phyloP scores from a whole-genome alignment of 2,329 filamentous ascomycete species.

The Bretziella fagacearum region DNA sequence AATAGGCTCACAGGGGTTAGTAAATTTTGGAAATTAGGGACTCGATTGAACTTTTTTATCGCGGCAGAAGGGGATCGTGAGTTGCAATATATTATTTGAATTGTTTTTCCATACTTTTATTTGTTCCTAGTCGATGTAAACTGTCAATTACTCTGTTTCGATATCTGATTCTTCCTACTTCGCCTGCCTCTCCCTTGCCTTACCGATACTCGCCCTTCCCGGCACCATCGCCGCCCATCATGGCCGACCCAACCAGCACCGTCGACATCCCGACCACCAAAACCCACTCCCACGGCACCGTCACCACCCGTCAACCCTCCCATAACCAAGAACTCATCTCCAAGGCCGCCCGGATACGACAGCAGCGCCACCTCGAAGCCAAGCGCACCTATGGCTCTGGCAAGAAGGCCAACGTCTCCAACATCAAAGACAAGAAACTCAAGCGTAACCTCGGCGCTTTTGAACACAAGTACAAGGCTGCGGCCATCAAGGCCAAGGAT shows the following conservation, averaged over 20 bases:
- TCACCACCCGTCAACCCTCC: neutral
- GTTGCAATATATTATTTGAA: neutral
- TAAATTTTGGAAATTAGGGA: slow-evolving; percentile 7
- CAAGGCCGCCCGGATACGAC: slow-evolving; percentile 29
- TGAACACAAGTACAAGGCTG: slow-evolving; percentile 69
- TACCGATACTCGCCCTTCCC: neutral
- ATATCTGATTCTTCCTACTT: neutral
- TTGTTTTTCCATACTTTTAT: neutral
- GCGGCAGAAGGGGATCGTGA: neutral
- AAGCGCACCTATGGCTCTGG: slow-evolving; percentile 74
- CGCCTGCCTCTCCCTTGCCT: neutral
- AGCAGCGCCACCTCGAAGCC: slow-evolving; percentile 41
- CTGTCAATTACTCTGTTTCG: neutral
- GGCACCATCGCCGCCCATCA: neutral
- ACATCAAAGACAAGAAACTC: slow-evolving; percentile 77
- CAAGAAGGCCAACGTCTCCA: slow-evolving; percentile 51
- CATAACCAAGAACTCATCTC: neutral
- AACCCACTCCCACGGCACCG: slow-evolving; percentile 5
- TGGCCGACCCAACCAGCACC: slow-evolving; percentile 8
- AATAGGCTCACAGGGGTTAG: neutral
- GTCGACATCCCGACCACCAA: slow-evolving; percentile 8
- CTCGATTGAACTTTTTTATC: neutral
- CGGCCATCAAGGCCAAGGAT: slow-evolving; percentile 73
- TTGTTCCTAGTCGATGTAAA: neutral
- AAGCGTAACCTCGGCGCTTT: slow-evolving; percentile 61